These are phyloP conservation scores for Oligophagozyma castellii DNA, from an alignment of 1,139 yeast genomes.

Conservation along the genomic window DNA sequence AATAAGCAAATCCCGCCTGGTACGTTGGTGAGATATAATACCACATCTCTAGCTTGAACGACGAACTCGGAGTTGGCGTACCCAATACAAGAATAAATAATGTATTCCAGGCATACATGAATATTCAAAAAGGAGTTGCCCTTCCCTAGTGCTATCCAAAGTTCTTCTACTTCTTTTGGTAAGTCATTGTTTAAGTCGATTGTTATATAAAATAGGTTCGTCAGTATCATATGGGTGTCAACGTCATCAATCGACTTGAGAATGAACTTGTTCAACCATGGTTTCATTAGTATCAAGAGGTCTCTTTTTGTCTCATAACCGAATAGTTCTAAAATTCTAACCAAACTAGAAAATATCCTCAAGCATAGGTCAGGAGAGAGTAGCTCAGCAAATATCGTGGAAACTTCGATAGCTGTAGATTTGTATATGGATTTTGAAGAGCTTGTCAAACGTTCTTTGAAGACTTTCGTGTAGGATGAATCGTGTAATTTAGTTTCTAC, in stretches of 20 bases:
- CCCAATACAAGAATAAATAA: conserved; percentile 55
- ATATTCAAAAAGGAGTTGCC: conserved; percentile 55
- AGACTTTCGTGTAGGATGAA: conserved; percentile 24
- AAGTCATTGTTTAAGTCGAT: conserved; percentile 58
- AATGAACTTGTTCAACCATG: conserved; percentile 81
- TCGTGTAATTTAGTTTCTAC: conserved; percentile 23
- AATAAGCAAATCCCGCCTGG: conserved; percentile 25
- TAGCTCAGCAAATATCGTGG: conserved; percentile 25
- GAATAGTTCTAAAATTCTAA: conserved; percentile 18
- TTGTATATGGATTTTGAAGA: conserved; percentile 25
- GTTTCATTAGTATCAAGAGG: conserved; percentile 62
- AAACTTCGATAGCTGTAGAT: conserved; percentile 24
- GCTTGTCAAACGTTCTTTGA: conserved; percentile 23
- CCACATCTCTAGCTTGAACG: conserved; percentile 64
- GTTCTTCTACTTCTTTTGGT: conserved; percentile 79
- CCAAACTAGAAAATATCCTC: conserved; percentile 21
- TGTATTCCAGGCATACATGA: conserved; percentile 56
- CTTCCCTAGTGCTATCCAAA: conserved; percentile 87
- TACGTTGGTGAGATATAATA: conserved; percentile 49
- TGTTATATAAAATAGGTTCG: conserved; percentile 74
- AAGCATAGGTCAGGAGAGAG: conserved; percentile 21
- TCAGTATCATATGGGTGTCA: conserved; percentile 62
- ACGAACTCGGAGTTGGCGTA: conserved; percentile 65
- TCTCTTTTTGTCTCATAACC: conserved; percentile 50
- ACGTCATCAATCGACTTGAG: conserved; percentile 34